Base-by-base conservation (phyloP, 2,329 filamentous ascomycete species). In the Aspergillus hiratsukae region DNA sequence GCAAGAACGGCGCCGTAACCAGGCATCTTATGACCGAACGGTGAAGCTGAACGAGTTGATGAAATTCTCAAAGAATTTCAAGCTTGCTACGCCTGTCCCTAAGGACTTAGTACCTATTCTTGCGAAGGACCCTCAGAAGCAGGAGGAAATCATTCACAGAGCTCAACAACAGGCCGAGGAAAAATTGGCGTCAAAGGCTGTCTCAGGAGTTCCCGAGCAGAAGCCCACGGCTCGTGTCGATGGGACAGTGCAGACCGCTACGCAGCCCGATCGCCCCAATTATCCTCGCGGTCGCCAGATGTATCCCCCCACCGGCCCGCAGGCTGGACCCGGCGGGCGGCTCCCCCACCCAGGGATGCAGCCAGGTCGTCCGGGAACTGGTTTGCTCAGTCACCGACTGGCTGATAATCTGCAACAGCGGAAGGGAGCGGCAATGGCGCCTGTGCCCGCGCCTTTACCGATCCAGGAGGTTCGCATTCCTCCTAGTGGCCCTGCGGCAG, bases 101-200 rank as follows among this genome's bases (percentile, higher is more conserved):
- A 87, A 84, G 52, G 94, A 99, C 73, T 77, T 99, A 37, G 91
- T 99, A 28, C 88, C 90, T 1, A 99, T 99, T 63, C 88, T 99
- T 58, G 93, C 94, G 57, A 99, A 97, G 72, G 94, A 99, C 70
- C 91, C 91, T n/a, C 83, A 80, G 48, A 99, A 97, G 77, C 94
- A 97, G 75, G 87, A 91, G 67, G 86, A 92, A 69, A 97, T 99
- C 61, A 88, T 96, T 68, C 88, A 91, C 65, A 95, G 92, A 73
- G 91, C 91, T 1, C 85, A 90, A 58, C 84, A 86, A 68, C 88
- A 93, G 63, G 87, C 86, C 2, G 86, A 90, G 55, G 76, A 80
- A 48, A 78, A 83, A 60, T 69, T 77, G 45, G 68, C 73, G 65
- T 65, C 77, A 66, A 71, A 85, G 76, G 69, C 72, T 29, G 58